Percentiles rank a stretch among this genome's conserved stretches.
Conservation (phyloP, 495 filamentous ascomycete species). For the Trichoderma orchidacearum region DNA sequence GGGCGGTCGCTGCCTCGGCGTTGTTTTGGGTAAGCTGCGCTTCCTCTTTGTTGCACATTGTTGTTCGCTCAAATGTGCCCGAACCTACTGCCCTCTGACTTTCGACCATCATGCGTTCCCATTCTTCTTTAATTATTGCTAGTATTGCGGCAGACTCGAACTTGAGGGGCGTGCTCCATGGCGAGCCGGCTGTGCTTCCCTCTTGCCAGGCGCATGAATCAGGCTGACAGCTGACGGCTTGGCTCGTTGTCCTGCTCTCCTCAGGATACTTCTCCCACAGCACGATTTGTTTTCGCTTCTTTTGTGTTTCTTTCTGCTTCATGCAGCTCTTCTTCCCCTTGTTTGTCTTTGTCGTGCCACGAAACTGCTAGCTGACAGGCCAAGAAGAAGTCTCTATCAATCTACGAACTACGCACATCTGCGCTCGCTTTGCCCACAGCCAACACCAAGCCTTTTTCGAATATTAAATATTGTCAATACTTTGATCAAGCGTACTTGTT, state of each 20-base stretch:
- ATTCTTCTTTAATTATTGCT: background rate
- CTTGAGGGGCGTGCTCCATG: background rate
- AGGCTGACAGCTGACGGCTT: background rate
- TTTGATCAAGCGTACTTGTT: too few species aligned
- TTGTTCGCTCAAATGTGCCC: too few species aligned
- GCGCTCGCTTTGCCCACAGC: too few species aligned
- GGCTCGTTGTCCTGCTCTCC: background rate
- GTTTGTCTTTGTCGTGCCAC: too few species aligned
- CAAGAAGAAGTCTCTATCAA: too few species aligned
- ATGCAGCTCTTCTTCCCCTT: background rate
- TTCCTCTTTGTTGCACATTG: background rate
- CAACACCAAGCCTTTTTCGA: too few species aligned
- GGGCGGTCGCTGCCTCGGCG: background rate
- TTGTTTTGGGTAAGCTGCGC: background rate
- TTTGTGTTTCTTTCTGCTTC: background rate
- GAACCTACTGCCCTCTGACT: too few species aligned
- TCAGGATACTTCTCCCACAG: background rate
- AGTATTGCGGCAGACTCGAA: too few species aligned
- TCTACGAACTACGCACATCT: too few species aligned
- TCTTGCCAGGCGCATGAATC: background rate
- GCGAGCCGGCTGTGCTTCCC: background rate
- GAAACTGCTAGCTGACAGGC: too few species aligned
- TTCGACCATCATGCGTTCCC: too few species aligned
- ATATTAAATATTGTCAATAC: too few species aligned
- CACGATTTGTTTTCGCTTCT: background rate